Base-by-base conservation (phyloP, 73 alveolate species). In the Blepharisma stoltei region DNA sequence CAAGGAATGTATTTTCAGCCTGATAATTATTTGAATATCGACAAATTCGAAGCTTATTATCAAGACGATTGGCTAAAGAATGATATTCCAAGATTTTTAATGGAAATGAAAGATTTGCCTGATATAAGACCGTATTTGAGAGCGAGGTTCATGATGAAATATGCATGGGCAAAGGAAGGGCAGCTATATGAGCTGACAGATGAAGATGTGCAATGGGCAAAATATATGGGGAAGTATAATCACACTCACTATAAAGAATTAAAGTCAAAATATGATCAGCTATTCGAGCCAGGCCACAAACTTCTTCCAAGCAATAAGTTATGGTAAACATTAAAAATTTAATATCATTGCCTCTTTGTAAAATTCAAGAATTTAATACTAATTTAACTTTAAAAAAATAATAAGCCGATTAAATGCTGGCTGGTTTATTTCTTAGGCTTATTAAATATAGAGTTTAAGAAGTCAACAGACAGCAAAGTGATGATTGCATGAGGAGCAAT, bases 401-500 rank as follows among this genome's bases (percentile, higher is more conserved):
- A 32, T n/a, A n/a, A 32, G 41, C 41, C 41, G 41, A 3, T 32
- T 32, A 32, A 32, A 32, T 32, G 41, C 41, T 3, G 41, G 41
- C 41, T 32, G 41, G 3, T 32, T 32, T 32, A 32, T 32, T 32
- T 32, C 41, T 32, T 32, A 32, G 41, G 41, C 44, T 49, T 55
- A 70, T 80, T 80, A 46, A 80, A 78, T 53, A 20, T 47, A 44
- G 76, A 65, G 76, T 89, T 91, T 5, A 91, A 71, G 70, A 76
- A 77, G 55, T 91, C 97, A 11, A 89, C 50, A 45, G 93, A 54
- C 44, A 89, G 78, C 41, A 89, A 76, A 25, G 96, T 86, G 53
- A 92, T 75, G 90, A 92, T 90, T n/a, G 95, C 93, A 77, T 95
- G 99, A 70, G 98, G 98, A 41, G 97, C 97, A 27, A 95, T 92